A percentile compares a stretch with the other conserved stretches of the same genome.
phyloP scores from a whole-genome alignment of 805 yeast genomes.

The Yarrowia porcina region DNA sequence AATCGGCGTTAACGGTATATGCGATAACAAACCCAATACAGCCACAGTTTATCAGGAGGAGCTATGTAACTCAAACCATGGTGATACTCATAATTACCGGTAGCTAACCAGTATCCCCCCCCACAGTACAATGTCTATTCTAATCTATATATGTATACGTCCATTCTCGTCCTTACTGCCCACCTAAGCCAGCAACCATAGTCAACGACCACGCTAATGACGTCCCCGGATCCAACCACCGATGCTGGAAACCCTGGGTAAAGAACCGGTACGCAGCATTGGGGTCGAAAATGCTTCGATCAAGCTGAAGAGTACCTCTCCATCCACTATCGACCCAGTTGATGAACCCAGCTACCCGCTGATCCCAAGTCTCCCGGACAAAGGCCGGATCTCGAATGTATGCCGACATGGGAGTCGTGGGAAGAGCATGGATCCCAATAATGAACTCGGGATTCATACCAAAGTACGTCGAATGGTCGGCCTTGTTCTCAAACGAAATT shows the following conservation, averaged over 20 bases:
- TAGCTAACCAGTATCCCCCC: too few species aligned
- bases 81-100: too few species aligned
- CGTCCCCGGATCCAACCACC: slow-evolving; percentile 76
- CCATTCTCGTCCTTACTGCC: too few species aligned
- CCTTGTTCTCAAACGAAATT: slow-evolving; percentile 65
- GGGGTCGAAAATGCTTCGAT: slow-evolving; percentile 73
- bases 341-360: slow-evolving; percentile 35
- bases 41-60: background rate
- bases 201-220: slow-evolving; percentile 83
- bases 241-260: slow-evolving; percentile 50
- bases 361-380: slow-evolving; percentile 58
- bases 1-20: slow-evolving; percentile 7
- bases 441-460: slow-evolving; percentile 60
- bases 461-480: slow-evolving; percentile 70
- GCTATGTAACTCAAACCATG: too few species aligned
- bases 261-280: slow-evolving; percentile 58
- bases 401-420: slow-evolving; percentile 61
- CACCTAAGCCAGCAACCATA: slow-evolving; percentile 47
- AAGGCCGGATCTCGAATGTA: slow-evolving; percentile 52
- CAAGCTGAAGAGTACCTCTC: slow-evolving; percentile 68
- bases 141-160: background rate
- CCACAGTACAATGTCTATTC: background rate
- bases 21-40: background rate
- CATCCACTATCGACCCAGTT: slow-evolving; percentile 41
- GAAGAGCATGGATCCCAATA: slow-evolving; percentile 78